Evolutionary conservation across 202 grass and related monocot species (phyloP).

Genomic region (Musa balbisiana): DNA sequence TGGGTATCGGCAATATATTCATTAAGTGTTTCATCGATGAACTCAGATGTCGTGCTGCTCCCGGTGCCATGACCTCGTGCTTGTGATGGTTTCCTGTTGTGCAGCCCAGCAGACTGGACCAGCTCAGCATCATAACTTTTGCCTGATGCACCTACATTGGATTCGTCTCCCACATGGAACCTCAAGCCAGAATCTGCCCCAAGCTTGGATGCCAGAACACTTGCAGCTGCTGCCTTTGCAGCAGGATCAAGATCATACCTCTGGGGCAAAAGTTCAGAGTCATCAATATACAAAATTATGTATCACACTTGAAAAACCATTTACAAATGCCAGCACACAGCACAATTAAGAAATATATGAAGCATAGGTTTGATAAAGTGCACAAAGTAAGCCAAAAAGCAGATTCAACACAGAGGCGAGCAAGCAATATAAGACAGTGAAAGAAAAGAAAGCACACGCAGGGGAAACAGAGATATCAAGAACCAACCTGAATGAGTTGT

Average conservation of each 20-base stretch:
- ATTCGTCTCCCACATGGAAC: slow-evolving; percentile 59
- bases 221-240: slow-evolving; percentile 82
- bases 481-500: slow-evolving; percentile 75
- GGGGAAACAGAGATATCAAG: not conserved
- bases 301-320: not conserved
- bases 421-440: not conserved
- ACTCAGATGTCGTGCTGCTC: slow-evolving; percentile 21
- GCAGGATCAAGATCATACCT: slow-evolving; percentile 93
- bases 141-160: slow-evolving; percentile 23
- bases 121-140: slow-evolving; percentile 41
- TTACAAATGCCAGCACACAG: not conserved
- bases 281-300: slow-evolving; percentile 1
- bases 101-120: slow-evolving; percentile 12
- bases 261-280: slow-evolving; percentile 38
- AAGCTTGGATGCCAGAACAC: slow-evolving; percentile 83
- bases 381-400: not conserved
- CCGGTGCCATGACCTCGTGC: slow-evolving; percentile 11
- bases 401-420: not conserved
- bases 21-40: slow-evolving; percentile 30
- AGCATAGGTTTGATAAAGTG: not conserved
- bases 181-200: slow-evolving; percentile 75
- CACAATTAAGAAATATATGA: not conserved
- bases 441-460: not conserved
- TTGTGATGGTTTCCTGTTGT: slow-evolving; percentile 11
- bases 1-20: slow-evolving; percentile 40